Evolutionary conservation across 1,284 basidiomycete species (phyloP), one percentile per base, ranked within the genome.

Genomic region (Ceratorhiza oryzae-sativae): DNA sequence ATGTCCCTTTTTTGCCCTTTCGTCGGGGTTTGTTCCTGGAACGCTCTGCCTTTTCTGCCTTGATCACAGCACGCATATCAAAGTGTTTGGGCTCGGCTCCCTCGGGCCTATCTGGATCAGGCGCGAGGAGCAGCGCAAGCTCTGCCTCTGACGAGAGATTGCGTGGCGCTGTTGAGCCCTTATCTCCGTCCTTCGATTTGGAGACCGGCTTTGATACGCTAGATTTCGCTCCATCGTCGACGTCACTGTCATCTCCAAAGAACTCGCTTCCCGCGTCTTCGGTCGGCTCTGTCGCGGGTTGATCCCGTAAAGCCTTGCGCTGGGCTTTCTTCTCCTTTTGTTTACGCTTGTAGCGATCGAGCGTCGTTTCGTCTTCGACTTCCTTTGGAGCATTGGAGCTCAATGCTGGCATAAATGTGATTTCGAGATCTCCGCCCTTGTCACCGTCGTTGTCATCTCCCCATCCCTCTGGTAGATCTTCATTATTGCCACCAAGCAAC

Each of bases 331-430:
- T 95, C 81, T 96, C 94, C 81, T 87, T 90, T 85, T 91, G 88
- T 81, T 94, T 94, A 75, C 90, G 82, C 80, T 92, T 90, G 80
- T 98, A 97, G 78, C 81, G 87, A 75, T 91, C 93, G 42, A 97
- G 81, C 2, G 93, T 92, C 9, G 92, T 97, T 82, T 95, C 88
- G 27, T 93, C 87, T 72, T 86, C 84, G 32, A 78, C 80, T 27
- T 79, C 81, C 42, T 76, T 73, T 12, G 63, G 58, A 32, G 72
- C 72, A 1, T 78, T 78, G 61, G 83, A 84, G 72, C 83, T 89
- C 53, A 98, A 82, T 4, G 90, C 96, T 0, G 95, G 93, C 23
- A 87, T 90, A 80, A 98, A 98, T 0, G 95, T 97, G 77, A 98
- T 92, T 81, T 97, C 91, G 89, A 98, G 92, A 73, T 94, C 93